Evolutionary conservation across 805 yeast genomes (phyloP), one percentile per base, ranked within the genome.

Genomic region (Ogataea saltuana): DNA sequence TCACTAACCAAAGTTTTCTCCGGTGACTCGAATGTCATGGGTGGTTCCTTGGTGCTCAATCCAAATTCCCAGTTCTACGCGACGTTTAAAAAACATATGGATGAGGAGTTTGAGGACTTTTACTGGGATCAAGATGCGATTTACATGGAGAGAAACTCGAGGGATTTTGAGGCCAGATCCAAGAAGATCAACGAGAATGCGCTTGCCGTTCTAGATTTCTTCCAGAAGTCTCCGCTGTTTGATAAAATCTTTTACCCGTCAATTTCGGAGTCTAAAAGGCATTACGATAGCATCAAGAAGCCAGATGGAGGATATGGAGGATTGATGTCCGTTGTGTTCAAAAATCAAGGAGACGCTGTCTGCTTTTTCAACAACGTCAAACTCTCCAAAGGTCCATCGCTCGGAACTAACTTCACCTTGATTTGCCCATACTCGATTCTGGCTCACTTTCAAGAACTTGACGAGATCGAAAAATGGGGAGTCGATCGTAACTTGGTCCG

Each of bases 41-140:
- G 89, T 0, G 99, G 99, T 3, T 81, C 91, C 10, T 64, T 90
- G 48, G 81, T 88, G 5, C 67, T 93, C 54, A 93, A 91, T 59
- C 85, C 90, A 4, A 56, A 70, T 5, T 74, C 90, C 7, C 65
- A 63, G 31, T 64, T 56, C 49, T 89, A 77, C 67, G 44, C 53
- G 2, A 46, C 41, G 42, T 72, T 87, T 44, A 81, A 81, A 58
- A 44, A 61, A 29, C 74, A 74, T 53, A 70, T 81, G 52, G 56
- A 73, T 43, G 68, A 70, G 7, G 72, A 74, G 34, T 88, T 76
- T 60, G 87, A 81, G 54, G 97, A 91, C 56, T 65, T 73, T 6
- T 75, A 87, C 52, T 93, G 97, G 97, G 87, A 83, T 23, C 96
- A 91, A 65, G 99, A 93, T 66, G 96, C 96, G 1, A 79, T 93